Evolutionary conservation across 441 rosid genomes (phyloP), one percentile per base, ranked within the genome.

Genomic region (Pelargonium citronellum): DNA sequence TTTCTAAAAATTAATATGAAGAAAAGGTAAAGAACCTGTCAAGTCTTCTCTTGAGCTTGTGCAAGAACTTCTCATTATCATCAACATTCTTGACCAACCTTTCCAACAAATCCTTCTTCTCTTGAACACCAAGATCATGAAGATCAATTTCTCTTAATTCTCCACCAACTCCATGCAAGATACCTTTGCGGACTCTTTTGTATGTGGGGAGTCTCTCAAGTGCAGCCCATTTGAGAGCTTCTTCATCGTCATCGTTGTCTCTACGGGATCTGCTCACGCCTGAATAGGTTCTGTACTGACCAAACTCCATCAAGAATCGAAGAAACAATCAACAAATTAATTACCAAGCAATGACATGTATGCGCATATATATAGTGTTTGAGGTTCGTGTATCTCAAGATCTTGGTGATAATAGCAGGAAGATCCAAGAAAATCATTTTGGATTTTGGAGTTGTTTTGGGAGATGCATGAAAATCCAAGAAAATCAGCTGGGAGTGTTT

Each of bases 161-260:
- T 5, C 85, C 85, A 0, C 66, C 66, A 0, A 84, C 70, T 30
- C 78, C 80, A 0, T 78, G 67, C 24, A 88, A 74, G 43, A 90
- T 68, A 13, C 96, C 91, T 77, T 82, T 90, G 73, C 82, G 83
- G 2, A 88, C 51, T 22, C 93, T 86, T 47, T 80, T 82, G 65
- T 65, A 83, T 13, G 96, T 90, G 0, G 91, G 93, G 7, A 90
- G 80, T 74, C 74, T 88, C 81, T 90, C 90, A 3, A 90, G 64
- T 24, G 85, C 88, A 39, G 93, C 93, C 93, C 91, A 88, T 74
- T 46, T 84, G 44, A 88, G 78, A 69, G 85, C 91, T 69, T 88
- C 90, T 71, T 90, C 96, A 0, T 88, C 94, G 43, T 87, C 85
- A 51, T 86, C 88, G 24, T 22, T 22, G 24, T 22, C 24, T 46